These are phyloP conservation scores for Beta vulgaris DNA, from an alignment of 148 eudicot species.

Conservation along the genomic window DNA sequence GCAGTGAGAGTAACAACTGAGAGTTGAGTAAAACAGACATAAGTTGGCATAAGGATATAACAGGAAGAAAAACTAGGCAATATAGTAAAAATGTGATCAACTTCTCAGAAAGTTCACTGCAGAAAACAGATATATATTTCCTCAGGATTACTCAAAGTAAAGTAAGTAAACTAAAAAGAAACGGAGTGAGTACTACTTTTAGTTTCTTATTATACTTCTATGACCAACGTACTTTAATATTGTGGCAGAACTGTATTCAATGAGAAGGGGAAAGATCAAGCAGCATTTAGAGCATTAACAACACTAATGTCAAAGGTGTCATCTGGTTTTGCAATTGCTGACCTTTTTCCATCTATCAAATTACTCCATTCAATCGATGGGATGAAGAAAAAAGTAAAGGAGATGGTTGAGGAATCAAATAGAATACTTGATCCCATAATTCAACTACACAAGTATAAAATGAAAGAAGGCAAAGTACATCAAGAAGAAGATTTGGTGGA, in stretches of 20 bases:
- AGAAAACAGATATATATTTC: too few relatives aligned
- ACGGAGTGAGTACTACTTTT: too few relatives aligned
- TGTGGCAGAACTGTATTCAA: conserved; percentile 26
- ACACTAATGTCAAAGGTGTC: neutral
- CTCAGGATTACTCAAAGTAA: too few relatives aligned
- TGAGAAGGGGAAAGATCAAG: conserved; percentile 19
- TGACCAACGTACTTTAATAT: too few relatives aligned
- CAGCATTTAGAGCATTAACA: conserved; percentile 7
- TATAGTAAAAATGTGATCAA: too few relatives aligned
- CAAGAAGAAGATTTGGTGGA: conserved; percentile 26
- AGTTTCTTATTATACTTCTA: too few relatives aligned
- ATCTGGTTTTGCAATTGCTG: conserved; percentile 27
- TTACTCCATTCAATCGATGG: conserved; percentile 29
- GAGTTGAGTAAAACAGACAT: too few relatives aligned
- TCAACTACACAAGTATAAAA: conserved; percentile 19
- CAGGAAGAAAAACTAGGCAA: too few relatives aligned
- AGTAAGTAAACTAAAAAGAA: too few relatives aligned
- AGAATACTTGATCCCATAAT: conserved; percentile 29
- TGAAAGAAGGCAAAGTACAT: neutral
- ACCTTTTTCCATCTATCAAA: conserved; percentile 33
- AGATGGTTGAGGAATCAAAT: conserved; percentile 18
- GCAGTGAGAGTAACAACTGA: too few relatives aligned
- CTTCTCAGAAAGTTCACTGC: too few relatives aligned
- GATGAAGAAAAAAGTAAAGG: neutral
- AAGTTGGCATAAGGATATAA: too few relatives aligned